Evolutionary conservation across 495 filamentous ascomycete species (phyloP).

Genomic region (Trichocladium antarcticum): DNA sequence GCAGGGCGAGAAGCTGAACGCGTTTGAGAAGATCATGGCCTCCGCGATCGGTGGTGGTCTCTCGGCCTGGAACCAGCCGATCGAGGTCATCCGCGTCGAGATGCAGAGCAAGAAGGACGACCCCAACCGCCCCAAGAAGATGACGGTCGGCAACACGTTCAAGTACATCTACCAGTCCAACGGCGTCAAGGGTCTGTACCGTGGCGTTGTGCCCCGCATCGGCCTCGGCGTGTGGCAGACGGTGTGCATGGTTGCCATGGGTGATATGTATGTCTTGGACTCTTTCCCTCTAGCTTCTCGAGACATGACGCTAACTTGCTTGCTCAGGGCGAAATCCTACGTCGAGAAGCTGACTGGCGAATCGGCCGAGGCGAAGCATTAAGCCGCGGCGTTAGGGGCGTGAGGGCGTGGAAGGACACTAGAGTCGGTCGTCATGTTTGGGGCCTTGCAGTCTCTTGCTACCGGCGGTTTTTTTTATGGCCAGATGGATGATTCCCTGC

Average conservation of each 20-base stretch:
- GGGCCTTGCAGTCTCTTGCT: background rate
- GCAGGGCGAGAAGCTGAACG: slow-evolving; percentile 60
- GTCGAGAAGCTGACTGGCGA: slow-evolving; percentile 97
- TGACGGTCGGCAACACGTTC: slow-evolving; percentile 88
- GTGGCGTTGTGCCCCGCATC: slow-evolving; percentile 87
- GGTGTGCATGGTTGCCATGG: slow-evolving; percentile 98
- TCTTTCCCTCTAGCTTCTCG: slow-evolving; percentile 1
- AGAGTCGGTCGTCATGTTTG: background rate
- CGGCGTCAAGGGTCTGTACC: slow-evolving; percentile 87
- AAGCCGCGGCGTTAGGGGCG: slow-evolving; percentile 25
- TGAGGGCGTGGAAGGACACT: background rate
- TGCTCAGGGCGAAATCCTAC: slow-evolving; percentile 78
- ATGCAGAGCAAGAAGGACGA: slow-evolving; percentile 99
- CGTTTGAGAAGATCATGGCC: slow-evolving; percentile 80
- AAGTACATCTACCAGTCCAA: slow-evolving; percentile 86
- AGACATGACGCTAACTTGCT: slow-evolving; percentile 8
- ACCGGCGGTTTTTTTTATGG: background rate
- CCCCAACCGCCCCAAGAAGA: slow-evolving; percentile 94
- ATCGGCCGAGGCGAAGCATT: slow-evolving; percentile 92
- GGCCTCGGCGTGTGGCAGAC: slow-evolving; percentile 98
- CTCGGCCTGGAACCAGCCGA: slow-evolving; percentile 97
- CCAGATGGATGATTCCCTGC: background rate
- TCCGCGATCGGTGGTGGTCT: slow-evolving; percentile 83
- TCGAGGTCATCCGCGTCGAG: slow-evolving; percentile 98
- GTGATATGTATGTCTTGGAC: slow-evolving; percentile 74